Conservation (phyloP, 1,284 basidiomycete species). For the Cryptococcus neoformans region DNA sequence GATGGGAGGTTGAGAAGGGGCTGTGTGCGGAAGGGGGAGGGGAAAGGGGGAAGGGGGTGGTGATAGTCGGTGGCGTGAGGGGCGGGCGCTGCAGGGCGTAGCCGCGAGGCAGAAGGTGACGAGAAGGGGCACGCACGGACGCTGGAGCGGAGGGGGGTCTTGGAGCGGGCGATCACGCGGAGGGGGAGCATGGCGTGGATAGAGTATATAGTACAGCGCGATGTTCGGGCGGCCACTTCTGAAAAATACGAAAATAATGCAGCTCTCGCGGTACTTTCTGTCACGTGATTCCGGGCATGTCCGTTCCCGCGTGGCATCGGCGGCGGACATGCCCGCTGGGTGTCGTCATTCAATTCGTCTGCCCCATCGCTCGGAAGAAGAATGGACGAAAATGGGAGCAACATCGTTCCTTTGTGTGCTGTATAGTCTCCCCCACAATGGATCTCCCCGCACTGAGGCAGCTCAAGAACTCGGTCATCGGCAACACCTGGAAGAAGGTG, state of each 20-base stretch:
- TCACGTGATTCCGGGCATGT: background rate
- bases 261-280: background rate
- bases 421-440: too few relatives aligned
- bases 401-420: too few relatives aligned
- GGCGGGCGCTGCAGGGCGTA: background rate
- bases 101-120: too few relatives aligned
- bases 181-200: constrained; percentile 5
- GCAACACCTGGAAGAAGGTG: constrained; percentile 48
- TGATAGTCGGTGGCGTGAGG: background rate
- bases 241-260: background rate
- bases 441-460: background rate
- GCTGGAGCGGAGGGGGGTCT: too few relatives aligned
- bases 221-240: background rate
- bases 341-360: too few relatives aligned
- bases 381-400: too few relatives aligned
- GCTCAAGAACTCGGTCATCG: constrained; percentile 49
- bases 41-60: background rate
- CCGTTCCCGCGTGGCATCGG: background rate
- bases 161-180: background rate
- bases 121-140: too few relatives aligned
- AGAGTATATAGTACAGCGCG: background rate
- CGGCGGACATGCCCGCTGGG: too few relatives aligned
- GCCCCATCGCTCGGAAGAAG: too few relatives aligned
- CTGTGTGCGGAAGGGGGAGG: constrained; percentile 4
- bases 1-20: constrained; percentile 20